Percentiles rank a stretch among this genome's conserved stretches.
Evolutionary conservation across 306 rosid species (phyloP).

Genomic region (Quercus glauca): DNA sequence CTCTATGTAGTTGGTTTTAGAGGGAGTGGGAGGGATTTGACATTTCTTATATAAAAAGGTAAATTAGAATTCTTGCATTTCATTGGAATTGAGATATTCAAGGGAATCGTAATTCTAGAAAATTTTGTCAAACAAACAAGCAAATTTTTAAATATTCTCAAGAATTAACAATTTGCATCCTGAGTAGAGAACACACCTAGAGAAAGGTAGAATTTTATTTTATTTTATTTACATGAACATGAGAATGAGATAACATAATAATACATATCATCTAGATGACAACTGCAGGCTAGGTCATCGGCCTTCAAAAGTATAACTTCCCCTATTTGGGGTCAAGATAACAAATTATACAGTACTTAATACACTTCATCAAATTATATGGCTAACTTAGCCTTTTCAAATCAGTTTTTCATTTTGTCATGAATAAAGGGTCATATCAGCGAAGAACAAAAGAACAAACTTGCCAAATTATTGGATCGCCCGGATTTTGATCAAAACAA

Average conservation of each 20-base stretch:
- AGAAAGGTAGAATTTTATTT: too few species aligned
- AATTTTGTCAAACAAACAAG: too few species aligned
- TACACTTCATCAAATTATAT: background rate
- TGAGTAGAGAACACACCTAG: too few species aligned
- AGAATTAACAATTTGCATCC: too few species aligned
- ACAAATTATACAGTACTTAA: background rate
- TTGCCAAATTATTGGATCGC: background rate
- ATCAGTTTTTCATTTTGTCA: background rate
- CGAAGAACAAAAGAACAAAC: background rate
- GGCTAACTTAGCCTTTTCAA: background rate
- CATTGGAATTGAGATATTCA: too few species aligned
- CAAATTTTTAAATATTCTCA: too few species aligned
- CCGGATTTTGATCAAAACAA: background rate
- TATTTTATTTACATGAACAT: too few species aligned
- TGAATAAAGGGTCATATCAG: background rate
- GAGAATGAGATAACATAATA: background rate
- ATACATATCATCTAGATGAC: background rate
- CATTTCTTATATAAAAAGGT: too few species aligned
- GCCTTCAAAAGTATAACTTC: background rate
- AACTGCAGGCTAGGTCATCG: background rate
- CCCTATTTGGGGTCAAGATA: background rate
- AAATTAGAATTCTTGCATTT: too few species aligned
- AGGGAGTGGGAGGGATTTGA: too few species aligned
- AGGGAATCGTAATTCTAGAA: too few species aligned
- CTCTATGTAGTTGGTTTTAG: too few species aligned